Conservation (phyloP, 495 filamentous ascomycete genomes). For the Xylaria curta region DNA sequence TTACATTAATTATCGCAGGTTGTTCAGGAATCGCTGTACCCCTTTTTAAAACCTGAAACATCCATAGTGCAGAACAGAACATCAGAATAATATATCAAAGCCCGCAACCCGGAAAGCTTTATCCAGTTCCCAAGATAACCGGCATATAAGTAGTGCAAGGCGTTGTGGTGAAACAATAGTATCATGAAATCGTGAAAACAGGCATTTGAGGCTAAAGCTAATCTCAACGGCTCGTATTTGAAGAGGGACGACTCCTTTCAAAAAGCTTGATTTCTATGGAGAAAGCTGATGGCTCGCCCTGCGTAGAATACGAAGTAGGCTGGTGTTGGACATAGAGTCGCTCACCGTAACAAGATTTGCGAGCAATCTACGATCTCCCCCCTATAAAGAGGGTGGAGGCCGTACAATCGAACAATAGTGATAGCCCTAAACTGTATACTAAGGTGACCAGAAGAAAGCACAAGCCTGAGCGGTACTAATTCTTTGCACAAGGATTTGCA, state of each 20-base stretch:
- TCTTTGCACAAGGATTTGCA: too few relatives aligned
- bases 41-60: neutral
- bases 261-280: slow-evolving; percentile 43
- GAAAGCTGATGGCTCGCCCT: slow-evolving; percentile 33
- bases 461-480: too few relatives aligned
- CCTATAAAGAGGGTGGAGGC: neutral
- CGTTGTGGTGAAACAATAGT: neutral
- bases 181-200: neutral
- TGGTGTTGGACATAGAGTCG: neutral
- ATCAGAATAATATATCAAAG: neutral
- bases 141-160: neutral
- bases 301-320: neutral
- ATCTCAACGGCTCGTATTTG: slow-evolving; percentile 8
- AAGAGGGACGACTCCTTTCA: slow-evolving; percentile 13
- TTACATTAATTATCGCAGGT: neutral
- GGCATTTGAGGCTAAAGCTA: neutral
- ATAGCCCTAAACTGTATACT: too few relatives aligned
- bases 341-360: slow-evolving; percentile 2
- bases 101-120: neutral
- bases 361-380: slow-evolving; percentile 9
- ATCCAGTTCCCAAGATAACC: neutral
- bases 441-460: too few relatives aligned
- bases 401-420: too few relatives aligned
- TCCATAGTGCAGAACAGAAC: neutral
- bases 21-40: neutral